Evolutionary conservation across 169 alveolate species (phyloP), one percentile per base, ranked within the genome.

Genomic region (Blepharisma undulans): DNA sequence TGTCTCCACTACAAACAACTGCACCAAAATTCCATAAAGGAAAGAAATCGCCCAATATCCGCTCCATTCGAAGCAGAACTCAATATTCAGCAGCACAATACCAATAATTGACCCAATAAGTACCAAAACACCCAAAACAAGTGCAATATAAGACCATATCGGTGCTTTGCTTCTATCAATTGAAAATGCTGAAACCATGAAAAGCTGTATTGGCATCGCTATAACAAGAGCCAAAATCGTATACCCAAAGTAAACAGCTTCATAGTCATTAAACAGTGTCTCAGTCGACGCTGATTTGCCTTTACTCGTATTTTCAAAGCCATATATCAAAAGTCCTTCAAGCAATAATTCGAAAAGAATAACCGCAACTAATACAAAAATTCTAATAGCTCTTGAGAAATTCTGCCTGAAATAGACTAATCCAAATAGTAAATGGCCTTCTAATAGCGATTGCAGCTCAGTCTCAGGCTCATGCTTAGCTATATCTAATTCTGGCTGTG

Each of bases 381-480:
- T 33, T 33, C 88, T n/a, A 25, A 25, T 18, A n/a, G 25, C 12
- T 22, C 88, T 19, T 10, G 19, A 16, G 72, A 80, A 80, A 16
- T 80, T 22, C 10, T 16, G 22, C 16, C 74, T 16, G 32, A 30
- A 25, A 33, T 18, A 18, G 18, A 32, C 33, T 29, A 80, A 33
- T 16, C 88, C 88, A 29, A 80, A 25, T 16, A 22, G n/a, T 10
- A 80, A 72, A 33, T 80, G 88, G 21, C 88, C 88, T 80, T 80
- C 88, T 18, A 80, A 12, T 14, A 80, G 72, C 25, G 16, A 10
- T 33, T n/a, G 72, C 22, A 80, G 32, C n/a, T 12, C 10, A 25
- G 25, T 10, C 72, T 19, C 12, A 16, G 14, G 10, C 18, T 10
- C 16, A 27, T 12, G n/a, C 10, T 12, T 80, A 12, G 18, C 25